Percentiles rank a stretch among this genome's conserved stretches.
Evolutionary conservation across 495 filamentous ascomycete species (phyloP).

Genomic region (Xylaria venustula): DNA sequence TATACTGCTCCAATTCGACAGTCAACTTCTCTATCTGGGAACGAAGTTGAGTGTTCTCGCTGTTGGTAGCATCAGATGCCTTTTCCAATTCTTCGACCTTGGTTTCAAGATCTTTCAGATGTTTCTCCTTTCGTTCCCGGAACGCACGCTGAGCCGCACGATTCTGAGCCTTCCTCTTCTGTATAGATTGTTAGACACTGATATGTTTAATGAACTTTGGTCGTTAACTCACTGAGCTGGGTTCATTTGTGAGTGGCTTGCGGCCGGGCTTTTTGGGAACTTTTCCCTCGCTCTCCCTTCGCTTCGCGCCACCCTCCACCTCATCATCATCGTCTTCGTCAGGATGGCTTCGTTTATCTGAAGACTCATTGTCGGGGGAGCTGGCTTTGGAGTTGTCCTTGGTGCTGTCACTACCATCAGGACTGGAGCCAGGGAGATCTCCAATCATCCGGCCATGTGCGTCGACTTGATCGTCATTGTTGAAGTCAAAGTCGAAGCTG

Average conservation of each 20-base stretch:
- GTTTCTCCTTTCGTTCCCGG: conserved; percentile 96
- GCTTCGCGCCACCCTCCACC: conserved; percentile 63
- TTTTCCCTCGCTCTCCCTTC: conserved; percentile 74
- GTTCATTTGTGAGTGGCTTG: conserved; percentile 93
- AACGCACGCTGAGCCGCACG: conserved; percentile 95
- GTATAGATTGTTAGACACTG: conserved; percentile 42
- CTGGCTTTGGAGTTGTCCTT: conserved; percentile 44
- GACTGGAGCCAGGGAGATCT: conserved; percentile 60
- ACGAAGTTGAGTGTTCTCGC: conserved; percentile 82
- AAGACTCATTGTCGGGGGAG: conserved; percentile 63
- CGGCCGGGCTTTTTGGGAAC: conserved; percentile 90
- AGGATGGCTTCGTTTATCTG: conserved; percentile 80
- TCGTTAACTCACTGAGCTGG: conserved; percentile 76
- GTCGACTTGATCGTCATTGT: conserved; percentile 63
- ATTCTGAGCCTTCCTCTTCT: conserved; percentile 99
- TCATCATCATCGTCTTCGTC: conserved; percentile 67
- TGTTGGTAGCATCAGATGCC: conserved; percentile 73
- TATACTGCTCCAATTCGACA: conserved; percentile 82
- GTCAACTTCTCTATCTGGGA: conserved; percentile 85
- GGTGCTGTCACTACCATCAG: conserved; percentile 27
- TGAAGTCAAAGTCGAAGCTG: conserved; percentile 62
- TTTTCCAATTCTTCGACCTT: conserved; percentile 94
- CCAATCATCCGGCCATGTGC: conserved; percentile 73
- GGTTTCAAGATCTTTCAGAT: conserved; percentile 91
- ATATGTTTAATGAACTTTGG: neutral